phyloP scores from a whole-genome alignment of 2,329 filamentous ascomycete species.

The Hypoxylon sp. region DNA sequence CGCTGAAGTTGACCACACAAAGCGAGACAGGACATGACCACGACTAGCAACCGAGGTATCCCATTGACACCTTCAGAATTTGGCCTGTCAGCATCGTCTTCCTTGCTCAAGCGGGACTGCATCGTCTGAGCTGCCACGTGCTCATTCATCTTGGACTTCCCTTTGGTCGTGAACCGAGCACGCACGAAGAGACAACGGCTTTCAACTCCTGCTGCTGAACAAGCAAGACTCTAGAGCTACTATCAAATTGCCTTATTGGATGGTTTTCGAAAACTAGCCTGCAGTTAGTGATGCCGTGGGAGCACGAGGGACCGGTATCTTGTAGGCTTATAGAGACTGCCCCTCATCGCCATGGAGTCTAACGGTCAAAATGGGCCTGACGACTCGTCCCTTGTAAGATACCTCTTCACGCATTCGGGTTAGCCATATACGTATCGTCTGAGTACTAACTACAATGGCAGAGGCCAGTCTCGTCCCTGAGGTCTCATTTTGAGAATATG shows the following conservation, averaged over 20 bases:
- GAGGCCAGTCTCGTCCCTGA: constrained; percentile 85
- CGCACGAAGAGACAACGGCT: constrained; percentile 11
- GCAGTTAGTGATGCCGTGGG: constrained; percentile 45
- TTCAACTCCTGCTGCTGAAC: constrained; percentile 5
- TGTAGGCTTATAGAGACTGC: constrained; percentile 45
- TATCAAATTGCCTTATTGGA: constrained; percentile 25
- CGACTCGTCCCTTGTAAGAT: constrained; percentile 78
- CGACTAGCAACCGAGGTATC: constrained; percentile 19
- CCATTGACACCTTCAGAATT: constrained; percentile 42
- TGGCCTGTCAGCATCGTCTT: constrained; percentile 32
- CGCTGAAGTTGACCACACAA: constrained; percentile 22
- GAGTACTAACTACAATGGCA: constrained; percentile 54
- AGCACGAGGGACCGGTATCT: constrained; percentile 36
- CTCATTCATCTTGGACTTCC: constrained; percentile 12
- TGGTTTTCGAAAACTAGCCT: constrained; percentile 32
- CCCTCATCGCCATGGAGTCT: constrained; percentile 57
- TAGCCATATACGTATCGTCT: constrained; percentile 25
- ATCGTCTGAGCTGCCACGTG: constrained; percentile 31
- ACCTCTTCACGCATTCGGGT: constrained; percentile 23
- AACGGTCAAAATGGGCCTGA: constrained; percentile 72
- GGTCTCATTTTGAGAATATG: constrained; percentile 86
- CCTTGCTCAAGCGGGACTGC: constrained; percentile 14
- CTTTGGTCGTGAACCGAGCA: constrained; percentile 20
- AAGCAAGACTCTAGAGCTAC: constrained; percentile 5
- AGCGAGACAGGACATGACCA: constrained; percentile 34